Base-by-base conservation (phyloP, 495 filamentous ascomycete genomes). In the Lophiotrema nucula region DNA sequence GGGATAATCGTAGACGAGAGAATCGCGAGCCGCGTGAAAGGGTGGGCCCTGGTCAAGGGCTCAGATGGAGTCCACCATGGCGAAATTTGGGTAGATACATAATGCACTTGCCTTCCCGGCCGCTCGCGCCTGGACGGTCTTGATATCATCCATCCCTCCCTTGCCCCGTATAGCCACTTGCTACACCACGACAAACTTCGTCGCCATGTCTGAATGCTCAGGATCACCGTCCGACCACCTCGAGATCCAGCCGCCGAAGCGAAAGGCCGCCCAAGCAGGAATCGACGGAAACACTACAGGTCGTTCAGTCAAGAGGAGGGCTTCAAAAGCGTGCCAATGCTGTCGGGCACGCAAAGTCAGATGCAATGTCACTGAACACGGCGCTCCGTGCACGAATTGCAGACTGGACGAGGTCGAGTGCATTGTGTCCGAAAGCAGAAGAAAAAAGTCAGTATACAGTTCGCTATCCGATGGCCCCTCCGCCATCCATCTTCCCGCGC, bases 301-400 rank as follows among this genome's bases (percentile, higher is more conserved):
- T 45, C 68, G 72, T 33, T 68, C 71, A 47, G 84, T 88, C 22
- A 96, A 96, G 71, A 76, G 91, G 50, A 80, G 91, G 60, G 91
- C 91, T 2, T 88, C 90, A 5, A 87, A 91, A 51, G 91, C 91
- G 21, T 96, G 91, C 68, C 87, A 88, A 62, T 88, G 86, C 62
- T 96, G 91, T 67, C 80, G 91, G 50, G 81, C 87, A 22, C 83
- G 91, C 64, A 96, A 96, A 71, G 91, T 96, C n/a, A 80, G 91
- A 44, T 96, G 91, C 74, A 89, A 96, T 75, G 91, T 95, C 56
- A 88, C 92, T 41, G 89, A 95, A 64, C 86, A 85, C 72, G 87
- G 88, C 28, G 83, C 86, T 24, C 91, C 91, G 4, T 96, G 91
- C 69, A 89, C 87, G 18, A 96, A 95, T 74, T 96, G 91, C 74